Evolutionary conservation across 1,139 yeast species (phyloP), one percentile per base, ranked within the genome.

Genomic region (Candida pseudoviswanathii): DNA sequence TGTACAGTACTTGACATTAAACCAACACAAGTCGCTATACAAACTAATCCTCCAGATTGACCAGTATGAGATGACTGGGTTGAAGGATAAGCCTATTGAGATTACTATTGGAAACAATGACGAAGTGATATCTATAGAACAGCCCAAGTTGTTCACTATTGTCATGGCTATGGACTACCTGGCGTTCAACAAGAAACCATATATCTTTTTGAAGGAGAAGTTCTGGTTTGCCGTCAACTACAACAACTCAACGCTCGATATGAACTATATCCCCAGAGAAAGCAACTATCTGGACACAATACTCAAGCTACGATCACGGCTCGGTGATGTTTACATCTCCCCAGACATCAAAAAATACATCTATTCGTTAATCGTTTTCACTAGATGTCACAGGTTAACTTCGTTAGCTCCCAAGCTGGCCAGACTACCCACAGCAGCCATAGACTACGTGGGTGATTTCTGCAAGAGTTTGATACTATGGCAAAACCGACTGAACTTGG

Each of bases 301-400:
- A 7, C 34, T 45, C 4, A 30, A 43, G 2, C 37, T 58, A 11
- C 46, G 61, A 24, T 31, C 41, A 1, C 47, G 51, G 4, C 41
- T 62, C 40, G 43, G 54, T 5, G 45, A 48, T 9, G 71, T 75
- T 0, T 67, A 56, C 51, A 61, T 67, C 11, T 61, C 73, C 22
- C 75, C 78, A 6, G 77, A 71, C 38, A 67, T 75, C 22, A 65
- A 66, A 41, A 62, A 69, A 42, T 75, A 75, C 50, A 65, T 73
- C 31, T 69, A 72, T 52, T 74, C 80, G 9, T 55, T 76, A 26
- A 59, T 75, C 21, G 70, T 73, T 4, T 71, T 67, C 51, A 63
- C 72, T 1, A 57, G 81, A 36, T 70, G 71, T 53, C 80, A 76
- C 53, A 59, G 81, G 33, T 58, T 76, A 31, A 63, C 72, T 25